Base-by-base conservation (phyloP, 768 basidiomycete genomes). In the Xerocomus spinulosus region DNA sequence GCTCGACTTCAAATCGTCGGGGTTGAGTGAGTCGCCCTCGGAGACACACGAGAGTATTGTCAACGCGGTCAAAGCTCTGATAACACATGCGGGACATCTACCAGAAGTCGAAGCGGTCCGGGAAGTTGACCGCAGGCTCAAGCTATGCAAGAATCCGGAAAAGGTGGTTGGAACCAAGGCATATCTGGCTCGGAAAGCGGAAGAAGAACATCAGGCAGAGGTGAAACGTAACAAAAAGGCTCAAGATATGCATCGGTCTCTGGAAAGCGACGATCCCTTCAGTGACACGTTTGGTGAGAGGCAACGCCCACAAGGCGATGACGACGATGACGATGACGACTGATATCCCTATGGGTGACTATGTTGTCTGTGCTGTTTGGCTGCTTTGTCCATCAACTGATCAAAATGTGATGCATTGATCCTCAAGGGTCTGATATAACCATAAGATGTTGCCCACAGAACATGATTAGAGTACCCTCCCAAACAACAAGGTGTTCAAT, bases 141-240 rank as follows among this genome's bases (percentile, higher is more conserved):
- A 81, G 59, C 60, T 86, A 30, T 97, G 95, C 73, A 90, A 92
- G 64, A 98, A 99, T 59, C 96, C 96, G 5, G 93, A 95, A 68
- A 96, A 94, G 67, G 84, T 95, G 5, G 81, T 83, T 12, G 93
- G 92, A n/a, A 95, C 83, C 52, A 84, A 81, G 51, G 86, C 89
- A 3, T 92, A 86, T 64, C 64, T 83, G 21, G 78, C 80, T 18
- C 83, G 81, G 62, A 82, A 80, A 54, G 80, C 74, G n/a, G 83
- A 82, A 55, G 81, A 83, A 48, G 87, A 89, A 57, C 78, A 71
- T 45, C 78, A 76, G 58, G 83, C 82, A 2, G 80, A 80, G 52
- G 79, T 78, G 50, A 92, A 87, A 64, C 73, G 89, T 47, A 76
- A 65, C 36, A 78, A 76, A 57, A 87, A 85, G 59, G 82, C 78